Percentiles rank a stretch among this genome's conserved stretches.
These are phyloP conservation scores for Betula pendula DNA, from an alignment of 306 rosid species.

Conservation along the genomic window DNA sequence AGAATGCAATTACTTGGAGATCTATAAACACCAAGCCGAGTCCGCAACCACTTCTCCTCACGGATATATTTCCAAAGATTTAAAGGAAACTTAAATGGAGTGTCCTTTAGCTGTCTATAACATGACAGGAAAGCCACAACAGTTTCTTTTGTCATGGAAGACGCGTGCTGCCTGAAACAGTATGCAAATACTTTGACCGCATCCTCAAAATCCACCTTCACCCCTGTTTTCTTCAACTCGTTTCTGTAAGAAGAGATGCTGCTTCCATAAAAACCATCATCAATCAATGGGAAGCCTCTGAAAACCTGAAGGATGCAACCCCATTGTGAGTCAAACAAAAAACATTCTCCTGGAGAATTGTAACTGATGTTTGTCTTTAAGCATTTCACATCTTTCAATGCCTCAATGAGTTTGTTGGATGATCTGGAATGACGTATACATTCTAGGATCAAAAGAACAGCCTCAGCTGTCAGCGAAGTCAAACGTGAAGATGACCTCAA, in stretches of 20 bases:
- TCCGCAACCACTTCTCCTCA: conserved; percentile 54
- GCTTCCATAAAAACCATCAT: conserved; percentile 44
- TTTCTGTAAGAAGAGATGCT: conserved; percentile 24
- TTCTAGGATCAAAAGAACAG: conserved; percentile 47
- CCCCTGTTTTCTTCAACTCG: conserved; percentile 49
- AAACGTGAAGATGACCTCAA: conserved; percentile 46
- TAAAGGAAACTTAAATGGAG: conserved; percentile 25
- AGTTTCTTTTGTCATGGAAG: conserved; percentile 36
- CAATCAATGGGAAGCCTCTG: conserved; percentile 50
- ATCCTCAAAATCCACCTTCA: conserved; percentile 54
- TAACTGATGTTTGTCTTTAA: conserved; percentile 60
- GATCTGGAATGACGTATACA: conserved; percentile 17
- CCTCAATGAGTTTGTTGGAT: conserved; percentile 24
- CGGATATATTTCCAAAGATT: conserved; percentile 24
- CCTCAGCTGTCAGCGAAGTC: conserved; percentile 36
- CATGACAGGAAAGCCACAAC: conserved; percentile 52
- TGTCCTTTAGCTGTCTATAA: conserved; percentile 35
- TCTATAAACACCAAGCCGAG: conserved; percentile 42
- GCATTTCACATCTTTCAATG: conserved; percentile 35
- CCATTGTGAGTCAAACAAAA: conserved; percentile 55
- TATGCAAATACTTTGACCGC: conserved; percentile 37
- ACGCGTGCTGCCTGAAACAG: conserved; percentile 42
- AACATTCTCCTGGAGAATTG: conserved; percentile 51
- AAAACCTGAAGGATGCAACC: conserved; percentile 63
- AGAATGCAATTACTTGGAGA: conserved; percentile 61